Percentiles rank a stretch among this genome's conserved stretches.
These are phyloP conservation scores for Boechera divaricarpa DNA, from an alignment of 345 rosid genomes.

Conservation along the genomic window DNA sequence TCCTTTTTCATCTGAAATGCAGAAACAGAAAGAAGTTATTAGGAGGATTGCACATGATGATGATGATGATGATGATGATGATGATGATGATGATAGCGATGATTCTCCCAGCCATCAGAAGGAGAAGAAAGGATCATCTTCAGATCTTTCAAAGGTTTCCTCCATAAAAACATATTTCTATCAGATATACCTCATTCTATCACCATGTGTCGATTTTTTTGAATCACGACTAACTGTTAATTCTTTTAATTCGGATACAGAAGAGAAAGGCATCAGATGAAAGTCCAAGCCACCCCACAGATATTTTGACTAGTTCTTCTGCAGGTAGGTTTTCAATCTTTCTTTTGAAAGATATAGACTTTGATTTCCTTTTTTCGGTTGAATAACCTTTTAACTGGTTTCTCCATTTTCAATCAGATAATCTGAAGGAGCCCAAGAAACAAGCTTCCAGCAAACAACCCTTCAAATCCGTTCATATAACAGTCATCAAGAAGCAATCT, in stretches of 20 bases:
- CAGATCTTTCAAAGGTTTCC: constrained; percentile 44
- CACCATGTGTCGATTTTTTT: not conserved
- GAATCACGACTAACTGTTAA: constrained; percentile 22
- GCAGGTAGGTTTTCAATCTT: constrained; percentile 48
- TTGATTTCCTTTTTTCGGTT: not conserved
- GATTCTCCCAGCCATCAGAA: constrained; percentile 32
- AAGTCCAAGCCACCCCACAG: constrained; percentile 55
- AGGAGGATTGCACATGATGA: constrained; percentile 69
- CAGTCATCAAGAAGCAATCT: constrained; percentile 59
- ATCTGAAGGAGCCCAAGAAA: constrained; percentile 35
- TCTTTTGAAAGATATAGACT: constrained; percentile 6
- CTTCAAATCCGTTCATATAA: constrained; percentile 50
- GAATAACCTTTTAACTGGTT: not conserved
- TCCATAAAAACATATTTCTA: constrained; percentile 19
- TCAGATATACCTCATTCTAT: not conserved
- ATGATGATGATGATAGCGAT: constrained; percentile 36
- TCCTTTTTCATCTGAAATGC: constrained; percentile 32
- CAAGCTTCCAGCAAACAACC: constrained; percentile 44
- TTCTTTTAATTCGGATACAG: constrained; percentile 44
- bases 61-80: constrained; percentile 39
- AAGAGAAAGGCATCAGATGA: constrained; percentile 60
- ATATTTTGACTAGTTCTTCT: constrained; percentile 50
- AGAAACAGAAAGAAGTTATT: constrained; percentile 57
- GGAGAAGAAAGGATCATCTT: constrained; percentile 38
- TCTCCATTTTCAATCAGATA: constrained; percentile 35